A percentile compares a stretch with the other conserved stretches of the same genome.
These are phyloP conservation scores for Orobanche coerulescens DNA, from an alignment of 257 asterid species.

Conservation along the genomic window DNA sequence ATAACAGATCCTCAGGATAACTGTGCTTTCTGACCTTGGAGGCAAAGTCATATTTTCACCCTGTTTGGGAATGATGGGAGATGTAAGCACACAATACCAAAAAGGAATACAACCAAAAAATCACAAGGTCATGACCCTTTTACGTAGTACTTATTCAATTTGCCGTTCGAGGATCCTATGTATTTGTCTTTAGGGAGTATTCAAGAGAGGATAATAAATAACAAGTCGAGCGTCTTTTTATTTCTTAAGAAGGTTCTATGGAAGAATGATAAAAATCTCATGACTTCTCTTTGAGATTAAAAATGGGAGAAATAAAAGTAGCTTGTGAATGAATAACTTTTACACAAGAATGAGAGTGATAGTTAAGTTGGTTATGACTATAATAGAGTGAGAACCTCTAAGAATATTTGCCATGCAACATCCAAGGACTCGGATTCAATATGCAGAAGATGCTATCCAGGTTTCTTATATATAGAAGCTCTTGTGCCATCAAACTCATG, in stretches of 20 bases:
- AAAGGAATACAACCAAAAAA: not conserved
- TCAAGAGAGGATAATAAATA: not conserved
- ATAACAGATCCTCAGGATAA: not conserved
- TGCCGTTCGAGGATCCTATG: not conserved
- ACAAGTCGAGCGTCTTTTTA: not conserved
- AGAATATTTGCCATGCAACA: not conserved
- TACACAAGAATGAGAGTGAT: not conserved
- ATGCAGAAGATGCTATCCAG: too few relatives aligned
- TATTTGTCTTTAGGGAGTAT: not conserved
- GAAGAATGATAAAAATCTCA: not conserved
- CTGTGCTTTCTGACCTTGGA: slow-evolving; percentile 4
- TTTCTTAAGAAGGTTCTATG: not conserved
- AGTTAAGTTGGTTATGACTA: not conserved
- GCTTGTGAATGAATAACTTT: not conserved
- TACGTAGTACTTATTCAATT: not conserved
- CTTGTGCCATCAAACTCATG: too few relatives aligned
- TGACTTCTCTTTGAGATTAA: not conserved
- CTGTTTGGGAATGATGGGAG: not conserved
- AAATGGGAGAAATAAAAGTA: not conserved
- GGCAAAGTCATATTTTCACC: slow-evolving; percentile 1
- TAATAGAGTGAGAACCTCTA: not conserved
- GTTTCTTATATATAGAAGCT: too few relatives aligned
- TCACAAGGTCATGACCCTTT: not conserved
- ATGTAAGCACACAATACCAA: not conserved
- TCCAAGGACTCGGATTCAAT: too few relatives aligned